Base-by-base conservation (phyloP, 2,329 filamentous ascomycete species). In the Aspergillus oerlinghausenensis region DNA sequence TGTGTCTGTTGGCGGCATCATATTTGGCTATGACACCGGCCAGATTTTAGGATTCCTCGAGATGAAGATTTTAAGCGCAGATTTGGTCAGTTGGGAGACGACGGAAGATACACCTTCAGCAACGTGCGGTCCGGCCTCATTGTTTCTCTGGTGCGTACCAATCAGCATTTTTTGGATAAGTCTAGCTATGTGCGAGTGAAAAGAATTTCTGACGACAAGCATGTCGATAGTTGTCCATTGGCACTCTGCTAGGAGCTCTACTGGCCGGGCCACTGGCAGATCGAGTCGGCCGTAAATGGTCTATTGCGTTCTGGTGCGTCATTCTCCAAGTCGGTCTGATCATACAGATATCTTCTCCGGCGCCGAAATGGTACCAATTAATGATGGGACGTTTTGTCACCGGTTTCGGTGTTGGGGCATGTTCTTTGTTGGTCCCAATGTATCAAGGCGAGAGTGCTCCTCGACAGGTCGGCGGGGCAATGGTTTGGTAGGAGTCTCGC, bases 1-100 rank as follows among this genome's bases (percentile, higher is more conserved):
- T n/a, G 70, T 77, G 32, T 77, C 75, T 1, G 77, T 77, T 73
- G 75, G 75, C n/a, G 75, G 75, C 1, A 73, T 77, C 51, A 68
- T 75, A 8, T 76, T 75, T 47, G 73, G 74, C 6, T 76, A 75
- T 50, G 73, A 77, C 53, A 76, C 75, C 4, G 73, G 75, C 59
- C 75, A 78, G 55, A 78, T 78, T 40, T 75, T 72, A 1, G 75
- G 75, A 2, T 74, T 78, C 52, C 62, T 78, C 10, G 71, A 70
- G 26, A 78, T 77, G 75, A 11, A 66, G 62, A 78, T 57, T 78
- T 77, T 57, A 58, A 74, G 26, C 25, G 65, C 26, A 68, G 73
- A 0, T 78, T 71, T 59, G 76, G 75, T 25, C 40, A 76, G 57
- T 62, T 56, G 8, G 49, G 61, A 9, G 17, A 55, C 1, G 60